Conservation (phyloP, 2,329 filamentous ascomycete genomes). For the Blastomyces silverae region DNA sequence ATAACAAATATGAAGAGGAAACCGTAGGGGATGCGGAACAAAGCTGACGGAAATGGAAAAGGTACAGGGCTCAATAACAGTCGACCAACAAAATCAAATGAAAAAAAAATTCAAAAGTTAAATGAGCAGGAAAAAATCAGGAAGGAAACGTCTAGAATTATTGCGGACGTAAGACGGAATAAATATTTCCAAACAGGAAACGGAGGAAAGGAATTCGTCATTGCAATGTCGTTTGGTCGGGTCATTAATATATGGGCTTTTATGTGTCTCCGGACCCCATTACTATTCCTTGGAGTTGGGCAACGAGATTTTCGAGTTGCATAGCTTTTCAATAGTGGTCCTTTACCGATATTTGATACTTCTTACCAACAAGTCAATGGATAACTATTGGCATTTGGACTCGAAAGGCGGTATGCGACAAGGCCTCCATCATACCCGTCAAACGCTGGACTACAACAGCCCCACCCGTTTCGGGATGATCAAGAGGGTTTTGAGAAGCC, state of each 20-base stretch:
- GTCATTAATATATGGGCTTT: background rate
- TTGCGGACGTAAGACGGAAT: background rate
- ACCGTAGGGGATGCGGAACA: background rate
- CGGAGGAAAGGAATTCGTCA: background rate
- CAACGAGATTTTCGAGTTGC: background rate
- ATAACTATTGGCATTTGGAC: background rate
- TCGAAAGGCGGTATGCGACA: background rate
- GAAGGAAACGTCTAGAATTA: background rate
- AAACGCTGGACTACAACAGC: background rate
- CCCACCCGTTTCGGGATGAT: background rate
- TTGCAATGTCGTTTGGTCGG: background rate
- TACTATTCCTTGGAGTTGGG: background rate
- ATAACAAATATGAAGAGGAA: background rate
- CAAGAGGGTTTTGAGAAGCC: no score
- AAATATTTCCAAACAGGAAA: conserved; percentile 2
- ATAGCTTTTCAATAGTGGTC: background rate
- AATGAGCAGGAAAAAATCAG: background rate
- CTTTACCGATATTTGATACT: background rate
- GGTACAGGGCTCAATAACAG: conserved; percentile 2
- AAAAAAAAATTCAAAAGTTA: background rate
- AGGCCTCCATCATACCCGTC: background rate
- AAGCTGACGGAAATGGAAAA: background rate
- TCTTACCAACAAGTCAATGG: background rate
- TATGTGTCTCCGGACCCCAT: background rate
- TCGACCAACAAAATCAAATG: conserved; percentile 4